Conservation (phyloP, 148 eudicot species). For the Chenopodium suecicum region DNA sequence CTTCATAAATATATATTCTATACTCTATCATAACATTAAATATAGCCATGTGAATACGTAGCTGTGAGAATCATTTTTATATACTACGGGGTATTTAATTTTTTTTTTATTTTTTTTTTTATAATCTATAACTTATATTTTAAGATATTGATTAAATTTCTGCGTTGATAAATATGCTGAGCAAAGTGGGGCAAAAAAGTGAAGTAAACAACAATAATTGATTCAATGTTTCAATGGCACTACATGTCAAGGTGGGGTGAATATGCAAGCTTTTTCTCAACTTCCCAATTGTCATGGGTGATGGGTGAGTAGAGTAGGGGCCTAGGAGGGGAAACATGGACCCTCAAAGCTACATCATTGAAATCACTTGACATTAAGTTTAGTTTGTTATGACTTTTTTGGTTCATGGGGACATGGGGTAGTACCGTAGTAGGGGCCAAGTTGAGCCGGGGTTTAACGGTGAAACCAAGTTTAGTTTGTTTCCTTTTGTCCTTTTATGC, state of each 20-base stretch:
- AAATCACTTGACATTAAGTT: background rate
- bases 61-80: no score
- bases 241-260: background rate
- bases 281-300: background rate
- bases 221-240: background rate
- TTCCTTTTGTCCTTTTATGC: background rate
- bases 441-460: background rate
- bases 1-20: no score
- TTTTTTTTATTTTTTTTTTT: no score
- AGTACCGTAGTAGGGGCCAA: background rate
- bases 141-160: no score
- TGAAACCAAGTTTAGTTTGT: background rate
- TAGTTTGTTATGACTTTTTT: background rate
- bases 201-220: background rate
- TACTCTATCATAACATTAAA: no score
- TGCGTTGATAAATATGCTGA: no score
- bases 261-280: background rate
- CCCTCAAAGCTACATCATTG: constrained; percentile 1
- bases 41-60: no score
- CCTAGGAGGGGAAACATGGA: background rate
- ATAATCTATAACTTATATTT: no score
- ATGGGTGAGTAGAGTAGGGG: background rate
- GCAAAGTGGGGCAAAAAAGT: background rate
- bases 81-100: no score
- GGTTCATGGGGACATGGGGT: background rate